Percentiles rank a stretch among this genome's conserved stretches.
phyloP scores from a whole-genome alignment of 331 rosid species.

The Ulmus americana region DNA sequence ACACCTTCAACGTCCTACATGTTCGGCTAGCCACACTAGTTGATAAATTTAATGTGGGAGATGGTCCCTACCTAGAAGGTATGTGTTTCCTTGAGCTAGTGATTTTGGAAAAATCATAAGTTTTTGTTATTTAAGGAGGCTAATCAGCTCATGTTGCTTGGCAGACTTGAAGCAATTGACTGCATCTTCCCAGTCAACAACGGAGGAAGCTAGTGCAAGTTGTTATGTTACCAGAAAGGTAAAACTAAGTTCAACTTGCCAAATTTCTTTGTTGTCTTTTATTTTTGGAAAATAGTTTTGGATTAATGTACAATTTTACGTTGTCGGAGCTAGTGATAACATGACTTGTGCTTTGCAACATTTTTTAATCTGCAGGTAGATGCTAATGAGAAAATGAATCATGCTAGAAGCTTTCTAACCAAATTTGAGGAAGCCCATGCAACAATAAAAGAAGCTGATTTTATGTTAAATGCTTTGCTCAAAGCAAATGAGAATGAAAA shows the following conservation, averaged over 20 bases:
- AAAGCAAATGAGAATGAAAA: slow-evolving; percentile 71
- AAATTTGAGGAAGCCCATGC: slow-evolving; percentile 68
- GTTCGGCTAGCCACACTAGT: slow-evolving; percentile 38
- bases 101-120: slow-evolving; percentile 8
- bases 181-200: slow-evolving; percentile 29
- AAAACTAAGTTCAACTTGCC: neutral
- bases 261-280: neutral
- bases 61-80: slow-evolving; percentile 46
- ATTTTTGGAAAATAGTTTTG: neutral
- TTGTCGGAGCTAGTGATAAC: slow-evolving; percentile 10
- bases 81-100: slow-evolving; percentile 22
- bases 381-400: slow-evolving; percentile 25
- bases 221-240: slow-evolving; percentile 40
- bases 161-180: slow-evolving; percentile 42
- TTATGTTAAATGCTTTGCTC: slow-evolving; percentile 64
- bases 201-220: slow-evolving; percentile 35
- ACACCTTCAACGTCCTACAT: slow-evolving; percentile 40
- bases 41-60: slow-evolving; percentile 26
- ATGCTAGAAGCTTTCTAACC: slow-evolving; percentile 39
- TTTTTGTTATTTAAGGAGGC: slow-evolving; percentile 10
- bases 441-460: slow-evolving; percentile 79
- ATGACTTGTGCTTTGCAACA: slow-evolving; percentile 12
- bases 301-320: too few species aligned
- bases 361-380: slow-evolving; percentile 42
- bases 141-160: slow-evolving; percentile 34